phyloP scores from a whole-genome alignment of 371 early-diverging fungal species.

The Apophysomyces sp. region DNA sequence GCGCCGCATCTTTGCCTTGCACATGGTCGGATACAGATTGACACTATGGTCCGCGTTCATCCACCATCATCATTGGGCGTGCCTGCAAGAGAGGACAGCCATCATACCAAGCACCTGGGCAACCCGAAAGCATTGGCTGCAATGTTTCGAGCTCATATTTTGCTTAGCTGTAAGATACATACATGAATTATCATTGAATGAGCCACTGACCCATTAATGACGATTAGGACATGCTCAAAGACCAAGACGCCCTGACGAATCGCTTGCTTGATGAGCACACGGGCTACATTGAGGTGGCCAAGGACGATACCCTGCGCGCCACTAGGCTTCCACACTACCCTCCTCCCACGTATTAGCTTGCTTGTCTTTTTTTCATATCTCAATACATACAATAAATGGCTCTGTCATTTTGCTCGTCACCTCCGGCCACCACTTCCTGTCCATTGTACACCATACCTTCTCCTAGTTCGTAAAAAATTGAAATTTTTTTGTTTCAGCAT shows the following conservation, averaged over 20 bases:
- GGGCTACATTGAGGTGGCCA: neutral
- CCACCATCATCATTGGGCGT: slow-evolving; percentile 5
- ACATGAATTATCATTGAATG: neutral
- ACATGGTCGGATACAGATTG: slow-evolving; percentile 5
- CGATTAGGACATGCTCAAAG: slow-evolving; percentile 5
- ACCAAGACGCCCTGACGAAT: slow-evolving; percentile 2
- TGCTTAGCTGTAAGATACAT: neutral
- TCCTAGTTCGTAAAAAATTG: no score
- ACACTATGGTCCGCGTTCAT: neutral
- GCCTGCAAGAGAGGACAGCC: slow-evolving; percentile 7
- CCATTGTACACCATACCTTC: no score
- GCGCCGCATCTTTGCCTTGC: slow-evolving; percentile 6
- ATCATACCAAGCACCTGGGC: slow-evolving; percentile 5
- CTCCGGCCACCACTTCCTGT: no score
- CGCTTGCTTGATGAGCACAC: neutral
- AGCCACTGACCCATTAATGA: neutral
- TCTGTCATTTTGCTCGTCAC: no score
- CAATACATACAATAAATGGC: no score
- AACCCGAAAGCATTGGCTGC: slow-evolving; percentile 7
- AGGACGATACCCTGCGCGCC: slow-evolving; percentile 3
- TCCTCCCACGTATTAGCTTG: slow-evolving; percentile 1
- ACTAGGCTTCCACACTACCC: slow-evolving; percentile 4
- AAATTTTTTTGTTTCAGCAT: no score
- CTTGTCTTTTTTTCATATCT: no score
- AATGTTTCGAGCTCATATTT: slow-evolving; percentile 1